Percentiles rank a stretch among this genome's conserved stretches.
These are phyloP conservation scores for Trichoderma hamatum DNA, from an alignment of 2,329 filamentous ascomycete species.

Conservation along the genomic window DNA sequence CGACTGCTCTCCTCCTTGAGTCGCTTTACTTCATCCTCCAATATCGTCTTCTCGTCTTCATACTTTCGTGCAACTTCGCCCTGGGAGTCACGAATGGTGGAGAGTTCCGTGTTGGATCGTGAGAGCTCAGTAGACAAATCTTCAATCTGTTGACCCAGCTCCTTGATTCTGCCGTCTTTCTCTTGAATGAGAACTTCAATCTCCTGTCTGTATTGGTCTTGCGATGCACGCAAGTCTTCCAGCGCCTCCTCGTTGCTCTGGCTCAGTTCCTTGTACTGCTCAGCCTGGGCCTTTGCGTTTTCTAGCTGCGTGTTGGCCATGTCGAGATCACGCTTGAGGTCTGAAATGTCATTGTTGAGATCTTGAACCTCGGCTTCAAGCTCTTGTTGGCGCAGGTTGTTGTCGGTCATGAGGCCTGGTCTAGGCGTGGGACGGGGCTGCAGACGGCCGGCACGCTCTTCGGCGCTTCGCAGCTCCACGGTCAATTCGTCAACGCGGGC, in stretches of 20 bases:
- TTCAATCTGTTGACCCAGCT: slow-evolving; percentile 80
- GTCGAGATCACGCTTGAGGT: slow-evolving; percentile 86
- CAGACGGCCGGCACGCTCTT: slow-evolving; percentile 81
- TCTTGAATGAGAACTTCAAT: slow-evolving; percentile 74
- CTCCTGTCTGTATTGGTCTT: slow-evolving; percentile 87
- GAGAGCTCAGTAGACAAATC: slow-evolving; percentile 82
- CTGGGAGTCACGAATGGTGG: slow-evolving; percentile 76
- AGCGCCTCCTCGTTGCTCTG: slow-evolving; percentile 87
- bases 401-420: slow-evolving; percentile 49
- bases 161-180: slow-evolving; percentile 78
- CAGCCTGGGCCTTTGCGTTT: slow-evolving; percentile 76
- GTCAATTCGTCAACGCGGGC: slow-evolving; percentile 84
- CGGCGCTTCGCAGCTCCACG: slow-evolving; percentile 83
- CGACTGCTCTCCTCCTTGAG: slow-evolving; percentile 84
- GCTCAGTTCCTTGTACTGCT: slow-evolving; percentile 87
- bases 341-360: slow-evolving; percentile 78
- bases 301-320: slow-evolving; percentile 79
- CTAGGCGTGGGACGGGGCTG: slow-evolving; percentile 76
- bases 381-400: slow-evolving; percentile 52
- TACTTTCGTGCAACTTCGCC: slow-evolving; percentile 70
- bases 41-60: slow-evolving; percentile 78
- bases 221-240: slow-evolving; percentile 74
- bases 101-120: slow-evolving; percentile 80
- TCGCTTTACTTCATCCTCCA: slow-evolving; percentile 77
- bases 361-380: slow-evolving; percentile 72